Evolutionary conservation across 2,329 filamentous ascomycete species (phyloP), one percentile per base, ranked within the genome.

Genomic region (Cercospora sojina): DNA sequence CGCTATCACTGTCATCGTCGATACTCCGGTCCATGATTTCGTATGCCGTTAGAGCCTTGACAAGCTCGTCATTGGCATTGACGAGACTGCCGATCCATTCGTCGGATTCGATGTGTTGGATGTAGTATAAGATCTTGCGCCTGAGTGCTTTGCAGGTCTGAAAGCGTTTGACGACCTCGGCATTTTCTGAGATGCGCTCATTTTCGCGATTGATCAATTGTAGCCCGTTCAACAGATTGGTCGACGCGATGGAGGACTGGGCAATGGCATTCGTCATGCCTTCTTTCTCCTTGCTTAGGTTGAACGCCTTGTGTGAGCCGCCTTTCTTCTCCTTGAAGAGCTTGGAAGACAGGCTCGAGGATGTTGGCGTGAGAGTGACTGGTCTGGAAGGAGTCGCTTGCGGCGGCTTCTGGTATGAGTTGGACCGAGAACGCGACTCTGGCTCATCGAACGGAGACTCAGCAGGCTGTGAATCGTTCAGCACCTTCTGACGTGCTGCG

Each of bases 51-150:
- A 99, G 84, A 1, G 93, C 92, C 68, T 90, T 90, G 47, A 98
- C 91, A n/a, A 99, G 88, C 79, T 96, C 91, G 74, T 99, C 95
- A 74, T 99, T 98, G 70, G 94, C 93, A 74, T 95, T 92, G 18
- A 99, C 88, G 4, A 99, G 84, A 67, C 92, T 90, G 49, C 94
- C 95, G 8, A 99, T 88, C 84, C 91, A 97, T 74, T 98, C 89
- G 75, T 98, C 94, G 8, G 88, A 90, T 77, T 97, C 92, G 12
- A 98, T 90, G 59, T 93, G 86, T 75, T 98, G 92, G 69, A 98
- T 97, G 77, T 97, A 98, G 64, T 93, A 90, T 43, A 98, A 77
- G 31, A 98, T 91, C 76, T 92, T 91, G 65, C 92, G 86, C 58
- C 95, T 87, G 12, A 98, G 86, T 57, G 87, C 84, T 78, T 97